Conservation (phyloP, 441 rosid genomes). For the Eutrema salsugineum region DNA sequence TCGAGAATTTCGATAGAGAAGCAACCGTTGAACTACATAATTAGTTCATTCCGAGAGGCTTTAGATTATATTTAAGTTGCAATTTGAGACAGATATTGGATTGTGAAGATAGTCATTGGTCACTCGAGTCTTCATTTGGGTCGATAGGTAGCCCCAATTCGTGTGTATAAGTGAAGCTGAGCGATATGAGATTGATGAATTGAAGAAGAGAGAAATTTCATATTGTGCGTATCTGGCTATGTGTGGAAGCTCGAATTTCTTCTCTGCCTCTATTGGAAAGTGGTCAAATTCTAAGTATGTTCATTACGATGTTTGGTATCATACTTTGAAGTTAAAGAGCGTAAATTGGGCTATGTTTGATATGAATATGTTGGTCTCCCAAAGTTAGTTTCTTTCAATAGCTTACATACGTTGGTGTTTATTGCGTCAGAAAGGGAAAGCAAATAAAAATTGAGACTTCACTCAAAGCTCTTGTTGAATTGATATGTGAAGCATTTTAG, state of each 20-base stretch:
- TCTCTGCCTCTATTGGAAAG: not conserved
- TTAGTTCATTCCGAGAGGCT: not conserved
- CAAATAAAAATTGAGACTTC: not conserved
- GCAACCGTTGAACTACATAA: not conserved
- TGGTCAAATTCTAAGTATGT: not conserved
- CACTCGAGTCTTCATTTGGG: not conserved
- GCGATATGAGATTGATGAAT: not conserved
- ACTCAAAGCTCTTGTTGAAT: not conserved
- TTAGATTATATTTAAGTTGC: not conserved
- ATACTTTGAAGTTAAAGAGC: not conserved
- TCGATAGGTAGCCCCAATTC: not conserved
- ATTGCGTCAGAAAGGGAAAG: not conserved
- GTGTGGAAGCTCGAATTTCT: not conserved
- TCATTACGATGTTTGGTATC: not conserved
- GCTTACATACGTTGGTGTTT: not conserved
- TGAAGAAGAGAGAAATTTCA: not conserved
- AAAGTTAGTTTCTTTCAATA: not conserved
- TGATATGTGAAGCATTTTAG: not conserved
- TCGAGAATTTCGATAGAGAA: not conserved
- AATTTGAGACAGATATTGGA: not conserved
- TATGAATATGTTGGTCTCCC: not conserved
- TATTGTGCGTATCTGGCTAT: not conserved
- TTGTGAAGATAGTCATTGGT: not conserved
- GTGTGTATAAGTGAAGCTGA: not conserved
- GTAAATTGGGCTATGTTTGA: no score